Percentiles rank a stretch among this genome's conserved stretches.
These are phyloP conservation scores for Colletotrichum sp. DNA, from an alignment of 2,329 filamentous ascomycete species.

Conservation along the genomic window DNA sequence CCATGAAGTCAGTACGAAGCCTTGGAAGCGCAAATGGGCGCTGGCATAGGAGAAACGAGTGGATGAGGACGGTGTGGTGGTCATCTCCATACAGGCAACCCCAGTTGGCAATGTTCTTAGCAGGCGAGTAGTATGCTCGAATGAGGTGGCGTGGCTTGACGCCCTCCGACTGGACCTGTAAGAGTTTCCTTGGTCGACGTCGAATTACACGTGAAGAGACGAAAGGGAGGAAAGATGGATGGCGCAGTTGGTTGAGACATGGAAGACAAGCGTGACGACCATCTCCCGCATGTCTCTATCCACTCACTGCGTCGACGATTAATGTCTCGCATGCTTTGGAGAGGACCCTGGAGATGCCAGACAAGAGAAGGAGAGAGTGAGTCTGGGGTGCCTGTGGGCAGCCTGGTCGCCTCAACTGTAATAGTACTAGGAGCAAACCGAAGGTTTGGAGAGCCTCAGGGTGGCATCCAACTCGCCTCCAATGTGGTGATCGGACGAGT, in stretches of 20 bases:
- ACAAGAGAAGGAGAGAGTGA: not conserved
- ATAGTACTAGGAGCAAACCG: not conserved
- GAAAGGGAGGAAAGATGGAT: not conserved
- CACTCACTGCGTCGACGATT: not conserved
- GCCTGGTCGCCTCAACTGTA: not conserved
- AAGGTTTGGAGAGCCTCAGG: not conserved
- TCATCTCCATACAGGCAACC: not conserved
- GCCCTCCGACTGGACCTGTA: not conserved
- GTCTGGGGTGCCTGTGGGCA: not conserved
- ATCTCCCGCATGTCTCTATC: not conserved
- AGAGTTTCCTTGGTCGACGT: not conserved
- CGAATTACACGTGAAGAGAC: not conserved
- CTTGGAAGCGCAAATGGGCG: not conserved
- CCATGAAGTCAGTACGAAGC: not conserved
- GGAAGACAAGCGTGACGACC: not conserved
- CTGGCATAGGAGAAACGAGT: not conserved
- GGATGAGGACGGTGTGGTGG: not conserved
- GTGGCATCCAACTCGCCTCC: not conserved
- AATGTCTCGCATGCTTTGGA: not conserved
- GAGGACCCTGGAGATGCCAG: not conserved
- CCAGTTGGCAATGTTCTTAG: not conserved
- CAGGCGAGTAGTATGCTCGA: not conserved
- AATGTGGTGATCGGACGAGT: not conserved
- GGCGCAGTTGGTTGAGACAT: not conserved
- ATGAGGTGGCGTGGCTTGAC: not conserved